A percentile compares a stretch with the other conserved stretches of the same genome.
phyloP scores from a whole-genome alignment of 768 basidiomycete genomes.

The Boletus eberwhitei region DNA sequence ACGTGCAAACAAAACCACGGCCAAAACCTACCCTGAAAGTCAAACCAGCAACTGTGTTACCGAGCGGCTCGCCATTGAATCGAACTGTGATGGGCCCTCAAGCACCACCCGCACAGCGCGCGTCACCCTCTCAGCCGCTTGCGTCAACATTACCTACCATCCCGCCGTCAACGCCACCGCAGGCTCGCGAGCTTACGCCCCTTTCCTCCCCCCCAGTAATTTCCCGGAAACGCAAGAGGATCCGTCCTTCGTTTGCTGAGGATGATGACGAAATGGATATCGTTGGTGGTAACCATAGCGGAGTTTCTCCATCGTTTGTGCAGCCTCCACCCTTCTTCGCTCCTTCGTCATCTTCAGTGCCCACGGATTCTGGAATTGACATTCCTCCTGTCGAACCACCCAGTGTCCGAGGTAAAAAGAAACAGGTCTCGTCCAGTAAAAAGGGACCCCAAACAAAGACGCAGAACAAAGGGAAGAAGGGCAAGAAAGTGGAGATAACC shows the following conservation, averaged over 20 bases:
- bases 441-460: slow-evolving; percentile 22
- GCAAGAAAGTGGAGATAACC: slow-evolving; percentile 23
- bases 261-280: slow-evolving; percentile 17
- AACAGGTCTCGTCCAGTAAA: slow-evolving; percentile 12
- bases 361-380: slow-evolving; percentile 26
- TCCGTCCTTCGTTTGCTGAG: slow-evolving; percentile 1
- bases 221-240: slow-evolving; percentile 28
- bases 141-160: slow-evolving; percentile 31
- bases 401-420: slow-evolving; percentile 11
- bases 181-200: slow-evolving; percentile 23
- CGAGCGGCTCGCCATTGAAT: slow-evolving; percentile 17
- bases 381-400: slow-evolving; percentile 14
- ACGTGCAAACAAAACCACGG: slow-evolving; percentile 21
- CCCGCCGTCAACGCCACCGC: slow-evolving; percentile 22
- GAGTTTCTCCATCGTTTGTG: slow-evolving; percentile 3
- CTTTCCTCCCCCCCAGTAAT: slow-evolving; percentile 22
- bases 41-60: slow-evolving; percentile 10
- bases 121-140: slow-evolving; percentile 32
- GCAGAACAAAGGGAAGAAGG: slow-evolving; percentile 25
- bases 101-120: slow-evolving; percentile 30
- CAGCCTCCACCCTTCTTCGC: slow-evolving; percentile 48
- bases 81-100: slow-evolving; percentile 23
- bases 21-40: slow-evolving; percentile 26
- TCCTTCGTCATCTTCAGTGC: slow-evolving; percentile 39
- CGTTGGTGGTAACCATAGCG: not conserved